Conservation (phyloP, 345 rosid genomes). For the Noccaea bulbosa region DNA sequence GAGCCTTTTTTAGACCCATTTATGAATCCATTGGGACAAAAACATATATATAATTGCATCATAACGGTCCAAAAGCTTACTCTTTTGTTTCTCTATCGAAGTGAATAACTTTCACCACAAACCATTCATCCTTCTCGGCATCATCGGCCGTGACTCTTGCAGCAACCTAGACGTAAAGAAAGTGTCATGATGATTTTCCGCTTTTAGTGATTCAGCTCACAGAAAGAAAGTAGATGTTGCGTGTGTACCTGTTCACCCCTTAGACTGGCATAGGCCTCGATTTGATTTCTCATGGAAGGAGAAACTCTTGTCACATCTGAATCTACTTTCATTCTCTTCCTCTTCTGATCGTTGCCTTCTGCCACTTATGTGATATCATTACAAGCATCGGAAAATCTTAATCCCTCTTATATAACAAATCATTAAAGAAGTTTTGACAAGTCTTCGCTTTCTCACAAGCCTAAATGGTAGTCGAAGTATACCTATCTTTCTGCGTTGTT, state of each 20-base stretch:
- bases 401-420: slow-evolving; percentile 21
- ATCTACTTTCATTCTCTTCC: slow-evolving; percentile 81
- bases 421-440: slow-evolving; percentile 3
- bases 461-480: slow-evolving; percentile 29
- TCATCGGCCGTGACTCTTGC: slow-evolving; percentile 81
- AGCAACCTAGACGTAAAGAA: slow-evolving; percentile 66
- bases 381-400: slow-evolving; percentile 43
- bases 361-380: slow-evolving; percentile 53
- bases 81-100: slow-evolving; percentile 90
- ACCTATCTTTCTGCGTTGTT: slow-evolving; percentile 83
- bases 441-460: slow-evolving; percentile 9
- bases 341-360: slow-evolving; percentile 84
- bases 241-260: slow-evolving; percentile 85
- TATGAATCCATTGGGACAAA: not conserved
- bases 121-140: slow-evolving; percentile 94
- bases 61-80: slow-evolving; percentile 52
- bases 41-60: not conserved
- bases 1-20: not conserved
- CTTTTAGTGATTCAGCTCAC: not conserved
- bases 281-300: slow-evolving; percentile 68
- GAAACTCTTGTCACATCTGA: slow-evolving; percentile 72
- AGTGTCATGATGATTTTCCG: not conserved
- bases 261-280: slow-evolving; percentile 70
- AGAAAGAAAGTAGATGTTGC: slow-evolving; percentile 5
- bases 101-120: slow-evolving; percentile 86